phyloP scores from a whole-genome alignment of 768 basidiomycete species.

The Mycena albidolilacea region DNA sequence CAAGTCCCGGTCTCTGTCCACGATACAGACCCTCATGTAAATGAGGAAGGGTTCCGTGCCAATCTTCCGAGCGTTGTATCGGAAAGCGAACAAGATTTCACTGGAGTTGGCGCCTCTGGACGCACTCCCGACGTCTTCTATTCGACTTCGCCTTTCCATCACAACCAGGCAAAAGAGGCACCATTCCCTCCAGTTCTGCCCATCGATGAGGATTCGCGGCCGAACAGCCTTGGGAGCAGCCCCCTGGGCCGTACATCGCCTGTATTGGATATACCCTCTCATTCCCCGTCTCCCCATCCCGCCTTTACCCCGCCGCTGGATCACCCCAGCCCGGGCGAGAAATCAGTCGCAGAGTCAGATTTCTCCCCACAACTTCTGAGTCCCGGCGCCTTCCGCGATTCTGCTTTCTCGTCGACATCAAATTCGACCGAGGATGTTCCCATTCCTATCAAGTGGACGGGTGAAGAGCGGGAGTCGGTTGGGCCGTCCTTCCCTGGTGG shows the following conservation, averaged over 20 bases:
- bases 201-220: constrained; percentile 1
- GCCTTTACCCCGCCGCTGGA: constrained; percentile 30
- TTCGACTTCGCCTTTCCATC: constrained; percentile 43
- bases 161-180: neutral
- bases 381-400: constrained; percentile 76
- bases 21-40: constrained; percentile 48
- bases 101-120: constrained; percentile 67
- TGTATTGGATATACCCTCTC: constrained; percentile 5
- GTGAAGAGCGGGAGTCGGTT: constrained; percentile 46
- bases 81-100: constrained; percentile 71
- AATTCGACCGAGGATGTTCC: constrained; percentile 66
- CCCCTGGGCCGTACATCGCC: constrained; percentile 15
- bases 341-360: constrained; percentile 16
- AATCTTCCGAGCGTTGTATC: constrained; percentile 70
- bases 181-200: constrained; percentile 27
- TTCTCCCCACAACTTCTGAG: constrained; percentile 62
- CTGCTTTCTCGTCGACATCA: constrained; percentile 68
- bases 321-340: neutral
- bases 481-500: constrained; percentile 65
- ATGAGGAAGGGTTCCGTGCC: constrained; percentile 52
- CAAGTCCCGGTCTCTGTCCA: constrained; percentile 74
- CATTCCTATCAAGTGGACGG: constrained; percentile 76
- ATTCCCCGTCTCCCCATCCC: constrained; percentile 26
- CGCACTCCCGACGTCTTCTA: constrained; percentile 53
- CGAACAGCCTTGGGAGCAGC: neutral